phyloP scores from a whole-genome alignment of 23 red algal genomes.

The Gracilariopsis chorda region DNA sequence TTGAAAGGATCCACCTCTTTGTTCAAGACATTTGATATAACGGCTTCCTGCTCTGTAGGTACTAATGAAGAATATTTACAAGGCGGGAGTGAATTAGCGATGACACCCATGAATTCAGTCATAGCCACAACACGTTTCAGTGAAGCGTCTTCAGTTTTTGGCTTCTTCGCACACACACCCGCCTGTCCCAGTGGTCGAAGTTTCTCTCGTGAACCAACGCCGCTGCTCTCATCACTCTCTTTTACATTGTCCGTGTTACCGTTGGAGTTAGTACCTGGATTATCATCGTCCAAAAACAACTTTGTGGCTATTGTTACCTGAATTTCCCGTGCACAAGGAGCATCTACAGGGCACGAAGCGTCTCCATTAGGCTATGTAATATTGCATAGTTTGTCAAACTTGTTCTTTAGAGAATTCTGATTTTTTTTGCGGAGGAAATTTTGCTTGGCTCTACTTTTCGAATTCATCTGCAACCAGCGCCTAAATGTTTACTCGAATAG shows the following conservation, averaged over 20 bases:
- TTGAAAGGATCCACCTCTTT: too few relatives aligned
- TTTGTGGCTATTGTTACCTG: not conserved
- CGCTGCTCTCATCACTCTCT: not conserved
- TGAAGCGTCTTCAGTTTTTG: not conserved
- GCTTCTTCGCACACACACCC: not conserved
- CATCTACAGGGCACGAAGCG: not conserved
- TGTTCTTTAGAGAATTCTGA: not conserved
- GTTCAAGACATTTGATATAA: too few relatives aligned
- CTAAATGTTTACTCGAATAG: not conserved
- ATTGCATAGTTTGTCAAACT: not conserved
- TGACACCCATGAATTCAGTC: too few relatives aligned
- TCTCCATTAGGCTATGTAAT: not conserved
- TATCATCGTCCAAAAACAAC: not conserved
- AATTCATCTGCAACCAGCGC: not conserved
- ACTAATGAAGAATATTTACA: too few relatives aligned
- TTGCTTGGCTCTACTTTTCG: not conserved
- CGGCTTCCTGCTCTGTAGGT: too few relatives aligned
- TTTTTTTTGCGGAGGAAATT: not conserved
- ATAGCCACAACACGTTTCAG: too few relatives aligned
- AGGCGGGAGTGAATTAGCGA: too few relatives aligned
- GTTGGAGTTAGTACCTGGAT: not conserved
- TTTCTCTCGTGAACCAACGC: too few relatives aligned
- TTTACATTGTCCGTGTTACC: not conserved
- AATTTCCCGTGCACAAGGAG: not conserved
- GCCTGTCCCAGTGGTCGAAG: not conserved